These are phyloP conservation scores for Exophiala lecanii-corni DNA, from an alignment of 2,329 filamentous ascomycete species.

Conservation along the genomic window DNA sequence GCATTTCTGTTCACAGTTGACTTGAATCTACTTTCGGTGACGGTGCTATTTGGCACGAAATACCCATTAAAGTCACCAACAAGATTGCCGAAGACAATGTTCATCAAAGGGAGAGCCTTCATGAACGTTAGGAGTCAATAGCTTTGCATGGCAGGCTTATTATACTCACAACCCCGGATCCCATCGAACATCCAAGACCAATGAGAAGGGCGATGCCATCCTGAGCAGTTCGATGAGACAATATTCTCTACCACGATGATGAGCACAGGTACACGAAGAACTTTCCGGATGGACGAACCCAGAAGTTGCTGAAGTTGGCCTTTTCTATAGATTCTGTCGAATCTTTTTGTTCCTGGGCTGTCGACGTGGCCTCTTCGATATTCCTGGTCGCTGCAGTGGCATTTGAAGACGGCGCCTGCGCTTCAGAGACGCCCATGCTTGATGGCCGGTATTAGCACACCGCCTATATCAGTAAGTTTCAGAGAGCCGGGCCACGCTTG, in stretches of 20 bases:
- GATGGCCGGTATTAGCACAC: no score
- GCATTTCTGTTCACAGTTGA: slow-evolving; percentile 45
- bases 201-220: slow-evolving; percentile 21
- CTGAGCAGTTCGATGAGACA: slow-evolving; percentile 23
- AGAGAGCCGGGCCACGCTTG: no score
- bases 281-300: slow-evolving; percentile 23
- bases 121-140: background rate
- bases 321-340: slow-evolving; percentile 14
- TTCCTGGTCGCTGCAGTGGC: slow-evolving; percentile 2
- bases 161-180: slow-evolving; percentile 20
- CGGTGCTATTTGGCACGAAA: slow-evolving; percentile 41
- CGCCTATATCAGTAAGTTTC: no score
- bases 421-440: slow-evolving; percentile 9
- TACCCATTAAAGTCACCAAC: slow-evolving; percentile 56
- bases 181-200: slow-evolving; percentile 22
- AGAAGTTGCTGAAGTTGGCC: slow-evolving; percentile 26
- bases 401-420: slow-evolving; percentile 8
- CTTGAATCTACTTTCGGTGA: slow-evolving; percentile 47
- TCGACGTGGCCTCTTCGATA: slow-evolving; percentile 10
- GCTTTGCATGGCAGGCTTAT: background rate
- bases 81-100: slow-evolving; percentile 53
- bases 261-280: no score
- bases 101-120: slow-evolving; percentile 43
- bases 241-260: slow-evolving; percentile 29
- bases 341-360: slow-evolving; percentile 7